Base-by-base conservation (phyloP, 768 basidiomycete genomes). In the Phaeolepiota aurea region DNA sequence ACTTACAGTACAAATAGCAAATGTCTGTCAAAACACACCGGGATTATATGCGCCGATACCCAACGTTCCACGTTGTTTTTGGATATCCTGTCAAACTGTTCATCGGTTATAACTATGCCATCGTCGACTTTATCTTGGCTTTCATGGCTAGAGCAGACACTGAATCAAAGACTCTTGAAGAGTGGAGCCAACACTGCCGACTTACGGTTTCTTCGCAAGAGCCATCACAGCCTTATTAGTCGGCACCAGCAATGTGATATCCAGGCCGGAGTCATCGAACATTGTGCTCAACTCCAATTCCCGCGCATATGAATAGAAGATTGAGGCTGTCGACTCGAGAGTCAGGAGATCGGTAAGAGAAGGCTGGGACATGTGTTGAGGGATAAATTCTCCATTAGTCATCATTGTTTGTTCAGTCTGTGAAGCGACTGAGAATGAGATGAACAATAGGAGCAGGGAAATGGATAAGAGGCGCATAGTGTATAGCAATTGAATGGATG, bases 201-300 rank as follows among this genome's bases (percentile, higher is more conserved):
- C 85, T 62, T 61, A 92, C 87, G 90, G 90, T 61, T 92, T 91
- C 52, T 78, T 64, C 2, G 78, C 57, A 40, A 91, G 63, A 3
- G 80, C 79, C 76, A 90, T 87, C 12, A 92, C 77, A 5, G 88
- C 90, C 57, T 82, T 86, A 59, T 94, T 92, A 18, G 84, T 87
- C 0, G 90, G 90, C 3, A 82, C 88, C 32, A 94, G 69, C 7
- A 93, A 39, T 0, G 88, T 88, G 41, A 65, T 58, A 4, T 58
- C 65, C 1, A 52, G 42, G n/a, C 42, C 41, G 4, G 54, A 41
- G 22, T 69, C 61, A 13, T 57, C 53, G 37, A 90, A 72, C 7
- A 67, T 63, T 20, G 54, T 51, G 53, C 78, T 80, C n/a, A 82
- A 48, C 48, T 75, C 68, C 1, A 79, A 64, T 51, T 88, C 87